Percentiles rank a stretch among this genome's conserved stretches.
Evolutionary conservation across 106 monocot species (phyloP).

Genomic region (Phalaenopsis equestris): DNA sequence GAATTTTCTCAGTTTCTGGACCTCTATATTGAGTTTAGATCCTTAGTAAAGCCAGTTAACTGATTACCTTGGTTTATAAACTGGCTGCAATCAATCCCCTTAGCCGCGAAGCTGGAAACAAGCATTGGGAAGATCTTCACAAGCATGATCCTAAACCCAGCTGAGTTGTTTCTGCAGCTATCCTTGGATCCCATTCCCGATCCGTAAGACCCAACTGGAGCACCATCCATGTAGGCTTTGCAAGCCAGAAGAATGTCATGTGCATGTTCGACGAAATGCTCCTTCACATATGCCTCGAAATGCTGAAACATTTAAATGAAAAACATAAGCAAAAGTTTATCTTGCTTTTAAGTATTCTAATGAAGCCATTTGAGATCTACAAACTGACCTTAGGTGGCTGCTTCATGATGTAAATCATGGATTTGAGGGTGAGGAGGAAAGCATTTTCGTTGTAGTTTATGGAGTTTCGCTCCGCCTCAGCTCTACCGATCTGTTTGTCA

Average conservation of each 20-base stretch:
- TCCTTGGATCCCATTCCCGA: neutral
- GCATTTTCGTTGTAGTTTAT: constrained; percentile 15
- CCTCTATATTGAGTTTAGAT: neutral
- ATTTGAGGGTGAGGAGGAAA: constrained; percentile 12
- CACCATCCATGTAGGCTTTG: constrained; percentile 11
- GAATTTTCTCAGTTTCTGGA: neutral
- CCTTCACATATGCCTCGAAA: constrained; percentile 10
- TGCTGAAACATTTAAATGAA: neutral
- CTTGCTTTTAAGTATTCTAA: neutral
- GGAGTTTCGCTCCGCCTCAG: constrained; percentile 10
- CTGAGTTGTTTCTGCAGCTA: neutral
- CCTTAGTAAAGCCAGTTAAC: neutral
- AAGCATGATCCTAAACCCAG: constrained; percentile 12
- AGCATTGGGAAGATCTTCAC: constrained; percentile 6
- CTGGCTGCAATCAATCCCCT: constrained; percentile 15
- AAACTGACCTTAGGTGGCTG: constrained; percentile 13
- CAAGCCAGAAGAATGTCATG: neutral
- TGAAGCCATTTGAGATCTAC: neutral
- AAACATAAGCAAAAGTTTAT: neutral
- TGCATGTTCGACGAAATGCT: neutral
- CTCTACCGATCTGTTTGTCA: constrained; percentile 1
- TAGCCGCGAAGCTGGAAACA: neutral
- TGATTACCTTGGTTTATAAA: neutral
- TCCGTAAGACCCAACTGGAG: neutral
- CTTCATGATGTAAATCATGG: constrained; percentile 7